A percentile compares a stretch with the other conserved stretches of the same genome.
These are phyloP conservation scores for Coleophoma eucalyptorum DNA, from an alignment of 2,329 filamentous ascomycete species.

Conservation along the genomic window DNA sequence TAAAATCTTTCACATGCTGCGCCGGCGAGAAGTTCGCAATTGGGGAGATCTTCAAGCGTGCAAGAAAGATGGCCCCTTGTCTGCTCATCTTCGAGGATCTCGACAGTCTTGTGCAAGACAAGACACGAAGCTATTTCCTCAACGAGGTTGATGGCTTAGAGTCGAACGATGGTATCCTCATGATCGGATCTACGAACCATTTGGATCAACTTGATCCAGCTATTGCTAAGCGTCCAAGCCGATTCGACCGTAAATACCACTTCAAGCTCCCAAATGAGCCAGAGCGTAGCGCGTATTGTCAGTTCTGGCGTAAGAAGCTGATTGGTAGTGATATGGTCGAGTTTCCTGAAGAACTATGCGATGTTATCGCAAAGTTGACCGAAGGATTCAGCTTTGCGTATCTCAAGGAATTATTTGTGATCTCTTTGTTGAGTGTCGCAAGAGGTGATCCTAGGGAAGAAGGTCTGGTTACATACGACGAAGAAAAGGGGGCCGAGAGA, in stretches of 20 bases:
- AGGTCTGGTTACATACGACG: conserved; percentile 50
- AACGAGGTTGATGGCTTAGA: conserved; percentile 70
- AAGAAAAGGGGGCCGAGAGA: conserved; percentile 49
- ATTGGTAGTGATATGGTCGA: conserved; percentile 50
- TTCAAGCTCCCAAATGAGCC: conserved; percentile 53
- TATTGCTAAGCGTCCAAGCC: conserved; percentile 59
- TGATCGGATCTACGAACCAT: conserved; percentile 63
- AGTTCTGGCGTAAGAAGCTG: conserved; percentile 59
- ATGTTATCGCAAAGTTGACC: conserved; percentile 55
- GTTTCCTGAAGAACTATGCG: conserved; percentile 54
- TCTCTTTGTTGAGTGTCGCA: conserved; percentile 53
- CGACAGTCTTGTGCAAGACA: conserved; percentile 59
- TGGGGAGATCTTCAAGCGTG: conserved; percentile 51
- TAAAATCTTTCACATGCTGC: conserved; percentile 46
- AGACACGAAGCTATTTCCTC: conserved; percentile 63
- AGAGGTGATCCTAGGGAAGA: conserved; percentile 36
- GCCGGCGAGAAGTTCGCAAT: conserved; percentile 52
- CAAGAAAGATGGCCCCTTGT: conserved; percentile 61
- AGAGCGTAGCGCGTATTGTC: conserved; percentile 54
- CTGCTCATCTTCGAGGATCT: conserved; percentile 71
- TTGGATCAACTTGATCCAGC: conserved; percentile 64
- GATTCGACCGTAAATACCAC: conserved; percentile 64
- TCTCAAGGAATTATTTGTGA: conserved; percentile 65
- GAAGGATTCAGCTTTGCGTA: conserved; percentile 66
- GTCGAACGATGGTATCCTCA: conserved; percentile 67